Percentiles rank a stretch among this genome's conserved stretches.
phyloP scores from a whole-genome alignment of 495 filamentous ascomycete species.

The Pyronema omphalodes region DNA sequence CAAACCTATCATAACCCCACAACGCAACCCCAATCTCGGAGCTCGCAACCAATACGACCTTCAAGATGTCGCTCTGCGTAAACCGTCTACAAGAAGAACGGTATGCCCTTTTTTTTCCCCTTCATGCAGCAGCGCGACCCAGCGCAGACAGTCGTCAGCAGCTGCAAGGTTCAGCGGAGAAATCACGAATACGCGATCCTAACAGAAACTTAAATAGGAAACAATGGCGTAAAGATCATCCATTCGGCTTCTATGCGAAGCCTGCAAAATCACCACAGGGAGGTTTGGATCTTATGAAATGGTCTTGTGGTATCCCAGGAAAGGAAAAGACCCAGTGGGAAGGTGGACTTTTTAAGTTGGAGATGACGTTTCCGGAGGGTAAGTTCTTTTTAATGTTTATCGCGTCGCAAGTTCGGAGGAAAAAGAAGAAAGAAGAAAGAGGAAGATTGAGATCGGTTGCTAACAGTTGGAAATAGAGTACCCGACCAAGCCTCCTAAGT shows the following conservation, averaged over 20 bases:
- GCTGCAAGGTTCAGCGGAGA: slow-evolving; percentile 12
- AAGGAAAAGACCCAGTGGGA: slow-evolving; percentile 95
- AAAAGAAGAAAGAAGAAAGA: no score
- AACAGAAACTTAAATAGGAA: slow-evolving; percentile 38
- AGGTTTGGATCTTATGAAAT: slow-evolving; percentile 77
- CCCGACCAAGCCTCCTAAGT: slow-evolving; percentile 96
- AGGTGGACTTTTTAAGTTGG: slow-evolving; percentile 84
- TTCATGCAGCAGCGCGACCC: background rate
- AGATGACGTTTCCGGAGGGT: slow-evolving; percentile 90
- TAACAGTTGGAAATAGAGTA: slow-evolving; percentile 48
- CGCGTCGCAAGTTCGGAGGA: background rate
- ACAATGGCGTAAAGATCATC: slow-evolving; percentile 91
- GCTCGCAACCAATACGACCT: background rate
- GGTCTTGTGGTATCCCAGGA: slow-evolving; percentile 92
- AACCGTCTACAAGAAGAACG: slow-evolving; percentile 84
- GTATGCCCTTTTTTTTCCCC: slow-evolving; percentile 34
- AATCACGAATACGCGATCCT: slow-evolving; percentile 6
- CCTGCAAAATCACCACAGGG: slow-evolving; percentile 63
- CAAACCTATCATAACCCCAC: no score
- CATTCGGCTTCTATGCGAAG: slow-evolving; percentile 91
- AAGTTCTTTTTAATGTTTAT: no score
- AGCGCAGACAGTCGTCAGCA: background rate
- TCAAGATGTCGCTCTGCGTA: slow-evolving; percentile 66
- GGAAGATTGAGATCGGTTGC: no score
- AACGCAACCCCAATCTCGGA: no score